A percentile compares a stretch with the other conserved stretches of the same genome.
Evolutionary conservation across 768 basidiomycete species (phyloP).

Genomic region (Asterophora parasitica): DNA sequence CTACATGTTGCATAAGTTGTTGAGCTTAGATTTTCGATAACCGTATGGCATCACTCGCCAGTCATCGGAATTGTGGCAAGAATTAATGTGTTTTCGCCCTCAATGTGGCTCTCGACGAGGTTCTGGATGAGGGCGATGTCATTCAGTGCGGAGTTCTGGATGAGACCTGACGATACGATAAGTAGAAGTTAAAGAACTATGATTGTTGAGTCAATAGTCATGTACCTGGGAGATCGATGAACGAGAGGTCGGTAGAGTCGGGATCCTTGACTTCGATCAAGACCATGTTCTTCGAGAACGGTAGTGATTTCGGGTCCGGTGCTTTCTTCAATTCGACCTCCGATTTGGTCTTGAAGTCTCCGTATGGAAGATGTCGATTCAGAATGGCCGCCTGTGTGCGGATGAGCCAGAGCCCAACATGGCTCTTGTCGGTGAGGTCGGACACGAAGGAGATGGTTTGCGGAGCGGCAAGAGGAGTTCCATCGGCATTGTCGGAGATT

Average conservation of each 20-base stretch:
- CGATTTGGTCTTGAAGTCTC: conserved; percentile 23
- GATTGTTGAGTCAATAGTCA: conserved; percentile 5
- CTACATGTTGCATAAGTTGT: conserved; percentile 25
- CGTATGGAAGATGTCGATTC: conserved; percentile 30
- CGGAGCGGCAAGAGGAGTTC: conserved; percentile 15
- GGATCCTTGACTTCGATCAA: conserved; percentile 42
- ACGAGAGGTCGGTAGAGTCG: conserved; percentile 41
- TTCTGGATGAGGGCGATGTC: conserved; percentile 41
- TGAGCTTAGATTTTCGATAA: not conserved
- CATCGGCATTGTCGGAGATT: conserved; percentile 16
- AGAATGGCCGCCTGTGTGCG: conserved; percentile 59
- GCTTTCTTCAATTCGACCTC: conserved; percentile 18
- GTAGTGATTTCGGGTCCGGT: conserved; percentile 7
- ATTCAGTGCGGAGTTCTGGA: conserved; percentile 43
- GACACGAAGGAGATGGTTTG: conserved; percentile 35
- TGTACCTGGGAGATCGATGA: conserved; percentile 52
- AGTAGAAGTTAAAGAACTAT: conserved; percentile 14
- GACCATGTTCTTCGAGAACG: conserved; percentile 50
- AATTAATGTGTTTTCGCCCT: conserved; percentile 50
- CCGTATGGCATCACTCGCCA: conserved; percentile 30
- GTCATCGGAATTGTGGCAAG: conserved; percentile 64
- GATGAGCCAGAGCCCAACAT: conserved; percentile 50
- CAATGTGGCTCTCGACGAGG: conserved; percentile 46
- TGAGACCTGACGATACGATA: conserved; percentile 37
- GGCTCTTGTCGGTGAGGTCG: conserved; percentile 30